These are phyloP conservation scores for Colletotrichum horii DNA, from an alignment of 2,329 filamentous ascomycete genomes.

Conservation along the genomic window DNA sequence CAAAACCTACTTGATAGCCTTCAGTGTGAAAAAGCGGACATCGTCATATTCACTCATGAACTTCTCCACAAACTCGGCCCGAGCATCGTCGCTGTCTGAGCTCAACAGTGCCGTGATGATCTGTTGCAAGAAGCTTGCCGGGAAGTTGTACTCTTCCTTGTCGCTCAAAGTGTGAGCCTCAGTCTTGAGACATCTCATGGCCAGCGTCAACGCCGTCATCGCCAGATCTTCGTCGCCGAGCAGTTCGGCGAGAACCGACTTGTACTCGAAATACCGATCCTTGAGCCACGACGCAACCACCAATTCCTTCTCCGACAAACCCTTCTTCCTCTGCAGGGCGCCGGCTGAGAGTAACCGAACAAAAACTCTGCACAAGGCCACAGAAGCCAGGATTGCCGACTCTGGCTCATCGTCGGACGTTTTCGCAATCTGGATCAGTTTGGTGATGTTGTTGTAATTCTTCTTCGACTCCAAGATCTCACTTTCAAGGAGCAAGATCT, in stretches of 20 bases:
- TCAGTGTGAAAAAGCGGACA: constrained; percentile 82
- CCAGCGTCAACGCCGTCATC: constrained; percentile 74
- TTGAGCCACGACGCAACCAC: constrained; percentile 81
- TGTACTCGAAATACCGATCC: constrained; percentile 75
- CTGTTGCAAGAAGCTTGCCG: constrained; percentile 67
- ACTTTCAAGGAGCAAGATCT: constrained; percentile 77
- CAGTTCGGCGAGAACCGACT: constrained; percentile 63
- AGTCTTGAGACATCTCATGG: constrained; percentile 84
- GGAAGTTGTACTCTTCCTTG: constrained; percentile 72
- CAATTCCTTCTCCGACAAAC: constrained; percentile 72
- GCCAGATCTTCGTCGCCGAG: constrained; percentile 69
- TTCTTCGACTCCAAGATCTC: constrained; percentile 85
- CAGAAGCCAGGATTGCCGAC: constrained; percentile 69
- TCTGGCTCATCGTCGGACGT: constrained; percentile 55
- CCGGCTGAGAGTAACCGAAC: constrained; percentile 79
- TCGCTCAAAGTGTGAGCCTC: constrained; percentile 69
- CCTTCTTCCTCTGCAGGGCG: constrained; percentile 68
- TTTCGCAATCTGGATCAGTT: constrained; percentile 64
- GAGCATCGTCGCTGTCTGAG: constrained; percentile 62
- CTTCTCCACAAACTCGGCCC: constrained; percentile 76
- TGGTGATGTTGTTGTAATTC: constrained; percentile 89
- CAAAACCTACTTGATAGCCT: constrained; percentile 69
- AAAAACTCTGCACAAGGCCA: constrained; percentile 87
- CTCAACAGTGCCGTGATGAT: constrained; percentile 69
- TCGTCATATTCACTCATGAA: constrained; percentile 84